These are phyloP conservation scores for Bacterosira constricta DNA, from an alignment of 108 stramenopile species.

Conservation along the genomic window DNA sequence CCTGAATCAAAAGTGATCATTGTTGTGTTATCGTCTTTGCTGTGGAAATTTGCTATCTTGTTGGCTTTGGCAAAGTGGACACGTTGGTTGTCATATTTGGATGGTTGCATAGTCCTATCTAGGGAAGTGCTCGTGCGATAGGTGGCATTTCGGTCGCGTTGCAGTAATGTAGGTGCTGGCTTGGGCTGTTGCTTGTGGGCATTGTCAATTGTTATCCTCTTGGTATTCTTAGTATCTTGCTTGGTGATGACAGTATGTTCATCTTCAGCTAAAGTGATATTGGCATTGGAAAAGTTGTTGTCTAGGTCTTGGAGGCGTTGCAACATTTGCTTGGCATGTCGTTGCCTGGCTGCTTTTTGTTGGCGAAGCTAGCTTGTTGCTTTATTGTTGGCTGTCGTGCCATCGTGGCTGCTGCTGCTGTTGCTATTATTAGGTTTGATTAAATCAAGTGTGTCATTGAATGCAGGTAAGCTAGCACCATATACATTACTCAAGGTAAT, in stretches of 20 bases:
- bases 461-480: no score
- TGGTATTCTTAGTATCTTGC: background rate
- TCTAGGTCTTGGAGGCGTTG: background rate
- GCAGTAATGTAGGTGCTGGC: background rate
- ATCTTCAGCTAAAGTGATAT: background rate
- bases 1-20: conserved; percentile 19
- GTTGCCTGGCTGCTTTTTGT: no score
- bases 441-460: no score
- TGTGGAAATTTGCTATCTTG: background rate
- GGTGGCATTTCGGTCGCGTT: background rate
- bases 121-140: background rate
- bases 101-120: background rate
- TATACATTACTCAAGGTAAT: no score
- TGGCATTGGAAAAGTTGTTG: background rate
- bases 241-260: conserved; percentile 7
- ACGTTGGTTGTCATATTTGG: background rate
- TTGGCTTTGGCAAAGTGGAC: conserved; percentile 2
- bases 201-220: background rate
- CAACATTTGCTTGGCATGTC: background rate
- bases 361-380: background rate
- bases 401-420: no score
- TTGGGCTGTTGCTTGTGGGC: background rate
- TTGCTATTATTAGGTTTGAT: no score
- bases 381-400: no score
- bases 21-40: background rate